A percentile compares a stretch with the other conserved stretches of the same genome.
Evolutionary conservation across 805 yeast genomes (phyloP).

Genomic region (Metschnikowia borealis): DNA sequence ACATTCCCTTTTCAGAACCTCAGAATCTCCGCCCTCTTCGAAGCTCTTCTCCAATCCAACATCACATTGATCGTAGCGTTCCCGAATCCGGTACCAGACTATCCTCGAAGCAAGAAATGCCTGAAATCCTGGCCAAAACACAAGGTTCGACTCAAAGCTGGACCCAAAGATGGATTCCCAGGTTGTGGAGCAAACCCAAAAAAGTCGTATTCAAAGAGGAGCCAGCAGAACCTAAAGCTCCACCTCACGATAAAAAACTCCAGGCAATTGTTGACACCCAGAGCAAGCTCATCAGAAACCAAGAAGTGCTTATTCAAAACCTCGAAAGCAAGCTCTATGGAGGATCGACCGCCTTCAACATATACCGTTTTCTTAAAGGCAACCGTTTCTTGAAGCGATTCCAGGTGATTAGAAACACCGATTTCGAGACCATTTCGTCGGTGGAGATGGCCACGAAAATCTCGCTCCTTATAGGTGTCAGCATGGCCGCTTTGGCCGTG

Average conservation of each 20-base stretch:
- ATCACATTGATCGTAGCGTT: neutral
- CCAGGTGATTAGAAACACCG: neutral
- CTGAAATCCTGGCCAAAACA: neutral
- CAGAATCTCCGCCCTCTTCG: neutral
- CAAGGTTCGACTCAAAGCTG: neutral
- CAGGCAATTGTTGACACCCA: neutral
- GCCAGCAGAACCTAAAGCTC: neutral
- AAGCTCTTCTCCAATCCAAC: neutral
- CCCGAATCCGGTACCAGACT: neutral
- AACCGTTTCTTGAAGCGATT: neutral
- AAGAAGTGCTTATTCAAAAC: slow-evolving; percentile 1
- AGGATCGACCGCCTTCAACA: neutral
- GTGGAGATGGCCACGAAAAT: neutral
- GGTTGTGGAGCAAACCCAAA: neutral
- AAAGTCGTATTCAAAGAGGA: neutral
- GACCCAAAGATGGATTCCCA: neutral
- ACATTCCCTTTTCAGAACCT: neutral
- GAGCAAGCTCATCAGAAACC: neutral
- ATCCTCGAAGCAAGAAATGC: neutral
- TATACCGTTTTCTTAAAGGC: neutral
- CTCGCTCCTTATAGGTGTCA: neutral
- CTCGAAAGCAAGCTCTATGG: slow-evolving; percentile 4
- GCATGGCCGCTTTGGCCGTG: neutral
- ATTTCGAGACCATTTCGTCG: neutral
- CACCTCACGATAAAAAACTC: neutral